Base-by-base conservation (phyloP, 768 basidiomycete species). In the Antrodiella citrinella region DNA sequence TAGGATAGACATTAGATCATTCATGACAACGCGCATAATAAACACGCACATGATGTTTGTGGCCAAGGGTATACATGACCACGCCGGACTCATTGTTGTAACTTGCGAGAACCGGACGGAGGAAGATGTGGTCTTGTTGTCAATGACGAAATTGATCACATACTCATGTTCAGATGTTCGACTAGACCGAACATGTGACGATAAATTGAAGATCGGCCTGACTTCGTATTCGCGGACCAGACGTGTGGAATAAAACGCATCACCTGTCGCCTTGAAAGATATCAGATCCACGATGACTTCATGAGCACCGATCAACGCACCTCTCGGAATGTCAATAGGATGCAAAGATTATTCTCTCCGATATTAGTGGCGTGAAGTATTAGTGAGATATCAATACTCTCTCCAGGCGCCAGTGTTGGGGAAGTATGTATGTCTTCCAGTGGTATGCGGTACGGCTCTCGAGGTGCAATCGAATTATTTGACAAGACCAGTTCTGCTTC, bases 261-360 rank as follows among this genome's bases (percentile, higher is more conserved):
- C 61, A 3, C 71, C 67, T 22, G 72, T 69, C 35, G 64, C 59
- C 84, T 88, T 9, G 46, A 12, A 46, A 24, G 30, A 35, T 15
- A 35, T 35, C 7, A 35, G 30, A 35, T 7, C 7, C 15, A 15
- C 7, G 30, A 15, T 22, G 12, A 4, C 7, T 5, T 24, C 7
- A 18, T 44, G 18, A 42, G 48, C 18, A n/a, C n/a, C n/a, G n/a
- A n/a, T n/a, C n/a, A n/a, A n/a, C 41, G 54, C 58, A 81, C 83
- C 67, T 82, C 76, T 57, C 84, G 76, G 67, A 80, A 89, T 0
- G 81, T 73, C 62, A 91, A 77, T 12, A 92, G 65, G 5, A 88
- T 56, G 48, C 69, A 72, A 10, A 91, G 67, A 43, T 80, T 75
- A 30, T 74, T 72, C 38, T 68, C 67, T 21, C 77, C 80, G 4